phyloP scores from a whole-genome alignment of 2,329 filamentous ascomycete genomes.

The Penicillium aurantiogriseum region DNA sequence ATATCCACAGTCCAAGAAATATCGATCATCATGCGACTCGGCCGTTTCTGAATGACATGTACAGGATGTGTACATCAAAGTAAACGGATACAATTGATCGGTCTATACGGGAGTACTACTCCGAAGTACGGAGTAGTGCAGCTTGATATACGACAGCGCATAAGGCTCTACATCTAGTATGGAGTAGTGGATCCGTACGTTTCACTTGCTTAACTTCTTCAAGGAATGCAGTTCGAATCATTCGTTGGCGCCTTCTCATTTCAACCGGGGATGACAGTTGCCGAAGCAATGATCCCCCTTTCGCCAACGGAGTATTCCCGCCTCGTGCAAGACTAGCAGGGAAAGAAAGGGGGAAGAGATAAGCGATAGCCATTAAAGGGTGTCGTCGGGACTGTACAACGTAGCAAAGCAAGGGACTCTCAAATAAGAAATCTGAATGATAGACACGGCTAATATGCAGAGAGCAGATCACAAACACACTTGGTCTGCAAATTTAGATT shows the following conservation, averaged over 20 bases:
- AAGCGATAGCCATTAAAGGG: conserved; percentile 3
- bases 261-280: conserved; percentile 6
- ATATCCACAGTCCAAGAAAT: background rate
- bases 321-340: conserved; percentile 9
- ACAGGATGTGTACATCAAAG: conserved; percentile 2
- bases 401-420: conserved; percentile 19
- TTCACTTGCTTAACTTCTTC: background rate
- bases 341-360: conserved; percentile 7
- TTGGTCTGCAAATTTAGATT: conserved; percentile 1
- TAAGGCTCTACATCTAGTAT: background rate
- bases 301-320: conserved; percentile 9
- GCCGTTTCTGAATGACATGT: conserved; percentile 20
- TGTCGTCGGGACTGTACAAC: conserved; percentile 15
- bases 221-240: conserved; percentile 6
- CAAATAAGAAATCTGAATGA: conserved; percentile 15
- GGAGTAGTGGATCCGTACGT: background rate
- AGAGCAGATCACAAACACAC: conserved; percentile 17
- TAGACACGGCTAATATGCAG: conserved; percentile 17
- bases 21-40: conserved; percentile 19
- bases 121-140: background rate
- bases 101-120: background rate
- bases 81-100: background rate
- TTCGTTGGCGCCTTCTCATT: background rate
- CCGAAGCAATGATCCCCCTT: conserved; percentile 10
- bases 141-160: conserved; percentile 1